Base-by-base conservation (phyloP, 305 asterid genomes). In the Fraxinus dipetala region DNA sequence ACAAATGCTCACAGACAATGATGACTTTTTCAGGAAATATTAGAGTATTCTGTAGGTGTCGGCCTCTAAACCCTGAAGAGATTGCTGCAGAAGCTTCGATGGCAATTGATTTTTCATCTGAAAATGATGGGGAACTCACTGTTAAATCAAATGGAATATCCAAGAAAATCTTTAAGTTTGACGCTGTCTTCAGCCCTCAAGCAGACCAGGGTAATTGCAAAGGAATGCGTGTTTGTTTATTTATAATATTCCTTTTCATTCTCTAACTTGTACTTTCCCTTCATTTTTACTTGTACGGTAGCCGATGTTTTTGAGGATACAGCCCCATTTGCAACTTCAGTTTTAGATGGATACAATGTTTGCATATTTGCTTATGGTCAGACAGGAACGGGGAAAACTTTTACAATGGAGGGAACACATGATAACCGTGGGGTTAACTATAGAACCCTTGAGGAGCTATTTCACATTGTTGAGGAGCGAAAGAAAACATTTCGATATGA, bases 351-450 rank as follows among this genome's bases (percentile, higher is more conserved):
- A 81, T 94, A 91, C 86, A 91, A 93, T 67, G 98, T 90, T 13
- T 96, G 98, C 88, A 89, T 96, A 79, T 94, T 96, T 87, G 99
- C 99, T 59, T 96, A 94, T 63, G 99, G 99, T 0, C 99, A 96
- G 90, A 96, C 99, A 0, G 99, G 98, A 80, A 93, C 96, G 0
- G 99, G 99, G 69, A 96, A 96, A 83, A 96, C 99, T 31, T 96
- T 91, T 83, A 96, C 99, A 0, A 96, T 96, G 99, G 99, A 96
- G 72, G 99, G 99, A 83, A 93, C 97, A 65, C 86, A 83, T 36
- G 95, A 91, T 79, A 94, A 94, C 24, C 99, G 98, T 38, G 99
- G 99, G 73, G 98, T 96, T 69, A 96, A 96, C 86, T 94, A 93
- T 74, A 89, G 97, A 83, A 96, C 99, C 77, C 95, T 96, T 61